Percentiles rank a stretch among this genome's conserved stretches.
phyloP scores from a whole-genome alignment of 495 filamentous ascomycete genomes.

The Neurospora sp. region DNA sequence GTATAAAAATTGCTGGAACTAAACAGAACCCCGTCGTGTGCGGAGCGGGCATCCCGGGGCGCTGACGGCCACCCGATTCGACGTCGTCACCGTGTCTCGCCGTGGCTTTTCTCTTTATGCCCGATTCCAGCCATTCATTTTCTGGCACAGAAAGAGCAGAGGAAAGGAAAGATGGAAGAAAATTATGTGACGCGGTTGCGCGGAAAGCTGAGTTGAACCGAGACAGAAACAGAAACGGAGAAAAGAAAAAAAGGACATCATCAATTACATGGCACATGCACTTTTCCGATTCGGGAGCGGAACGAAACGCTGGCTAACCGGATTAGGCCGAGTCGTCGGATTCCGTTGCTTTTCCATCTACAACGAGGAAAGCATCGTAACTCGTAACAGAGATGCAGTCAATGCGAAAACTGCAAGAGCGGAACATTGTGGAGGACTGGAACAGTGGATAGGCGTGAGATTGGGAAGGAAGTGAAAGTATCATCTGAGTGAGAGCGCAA shows the following conservation, averaged over 20 bases:
- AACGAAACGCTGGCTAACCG: neutral
- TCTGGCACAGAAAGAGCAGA: neutral
- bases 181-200: neutral
- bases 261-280: neutral
- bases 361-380: neutral
- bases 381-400: neutral
- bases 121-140: conserved; percentile 21
- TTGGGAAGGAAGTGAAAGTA: neutral
- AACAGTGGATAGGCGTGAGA: neutral
- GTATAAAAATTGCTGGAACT: neutral
- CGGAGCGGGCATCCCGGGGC: neutral
- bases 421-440: neutral
- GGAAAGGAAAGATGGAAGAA: neutral
- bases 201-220: neutral
- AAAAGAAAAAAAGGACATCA: neutral
- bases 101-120: conserved; percentile 8
- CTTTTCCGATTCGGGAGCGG: neutral
- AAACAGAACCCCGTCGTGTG: neutral
- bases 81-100: conserved; percentile 15
- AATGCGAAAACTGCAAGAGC: neutral
- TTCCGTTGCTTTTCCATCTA: neutral
- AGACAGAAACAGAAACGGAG: neutral
- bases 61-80: conserved; percentile 14
- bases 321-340: neutral
- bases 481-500: neutral